These are phyloP conservation scores for Pyrenophora seminiperda DNA, from an alignment of 2,329 filamentous ascomycete genomes.

Conservation along the genomic window DNA sequence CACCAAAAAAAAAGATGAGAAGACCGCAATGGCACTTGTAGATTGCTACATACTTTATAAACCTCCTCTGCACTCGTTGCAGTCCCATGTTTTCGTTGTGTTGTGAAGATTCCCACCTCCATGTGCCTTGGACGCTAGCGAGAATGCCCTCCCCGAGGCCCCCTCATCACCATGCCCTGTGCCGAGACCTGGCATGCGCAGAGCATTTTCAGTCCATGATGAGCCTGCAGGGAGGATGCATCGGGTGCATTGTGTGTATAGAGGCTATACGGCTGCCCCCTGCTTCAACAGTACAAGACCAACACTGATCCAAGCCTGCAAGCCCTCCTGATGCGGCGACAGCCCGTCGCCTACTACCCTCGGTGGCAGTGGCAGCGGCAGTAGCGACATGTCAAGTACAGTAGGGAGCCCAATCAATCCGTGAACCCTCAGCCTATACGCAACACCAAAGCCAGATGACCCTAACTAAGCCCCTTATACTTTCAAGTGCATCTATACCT, in stretches of 20 bases:
- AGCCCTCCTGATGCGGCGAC: too few species aligned
- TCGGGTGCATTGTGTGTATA: neutral
- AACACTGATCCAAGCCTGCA: too few species aligned
- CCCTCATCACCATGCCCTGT: constrained; percentile 4
- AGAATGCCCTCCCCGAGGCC: neutral
- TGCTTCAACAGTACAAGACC: too few species aligned
- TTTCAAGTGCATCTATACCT: too few species aligned
- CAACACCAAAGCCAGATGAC: too few species aligned
- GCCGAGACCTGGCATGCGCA: neutral
- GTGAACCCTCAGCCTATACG: too few species aligned
- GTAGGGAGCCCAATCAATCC: too few species aligned
- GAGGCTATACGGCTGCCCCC: too few species aligned
- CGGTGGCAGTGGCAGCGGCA: too few species aligned
- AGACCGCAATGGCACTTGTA: neutral
- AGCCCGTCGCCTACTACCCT: too few species aligned
- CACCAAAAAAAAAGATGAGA: constrained; percentile 6
- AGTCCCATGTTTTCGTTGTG: neutral
- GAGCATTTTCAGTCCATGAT: neutral
- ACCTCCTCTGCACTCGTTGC: neutral
- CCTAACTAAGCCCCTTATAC: too few species aligned
- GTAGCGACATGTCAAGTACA: too few species aligned
- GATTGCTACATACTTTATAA: constrained; percentile 3
- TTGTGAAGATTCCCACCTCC: constrained; percentile 2
- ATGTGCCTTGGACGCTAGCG: constrained; percentile 8
- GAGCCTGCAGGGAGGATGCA: neutral